Conservation (phyloP, 352 stramenopile species). For the Phytophthora europaea region DNA sequence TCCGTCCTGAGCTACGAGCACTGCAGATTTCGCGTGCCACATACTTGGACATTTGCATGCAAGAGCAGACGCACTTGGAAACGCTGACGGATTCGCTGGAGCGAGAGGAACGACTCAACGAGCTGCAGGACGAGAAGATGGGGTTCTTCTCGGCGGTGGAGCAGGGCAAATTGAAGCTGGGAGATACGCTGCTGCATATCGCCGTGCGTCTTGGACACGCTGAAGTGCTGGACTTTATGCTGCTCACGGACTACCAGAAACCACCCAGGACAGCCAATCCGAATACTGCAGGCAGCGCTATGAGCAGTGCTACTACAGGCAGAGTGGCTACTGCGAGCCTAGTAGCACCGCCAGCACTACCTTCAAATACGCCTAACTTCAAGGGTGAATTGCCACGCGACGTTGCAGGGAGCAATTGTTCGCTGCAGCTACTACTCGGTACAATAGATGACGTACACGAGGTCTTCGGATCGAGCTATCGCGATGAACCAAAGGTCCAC, state of each 20-base stretch:
- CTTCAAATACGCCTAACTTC: constrained; percentile 71
- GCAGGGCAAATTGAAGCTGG: constrained; percentile 62
- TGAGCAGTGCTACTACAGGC: constrained; percentile 2
- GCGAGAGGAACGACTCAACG: constrained; percentile 52
- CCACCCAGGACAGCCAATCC: constrained; percentile 15
- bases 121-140: constrained; percentile 81
- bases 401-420: constrained; percentile 42
- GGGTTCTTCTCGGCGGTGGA: constrained; percentile 78
- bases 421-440: constrained; percentile 60
- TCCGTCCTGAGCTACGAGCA: constrained; percentile 51
- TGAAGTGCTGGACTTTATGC: constrained; percentile 67
- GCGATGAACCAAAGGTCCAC: constrained; percentile 72
- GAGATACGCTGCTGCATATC: constrained; percentile 81
- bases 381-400: constrained; percentile 66
- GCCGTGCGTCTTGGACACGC: constrained; percentile 65
- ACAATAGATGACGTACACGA: constrained; percentile 71
- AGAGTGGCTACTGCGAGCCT: neutral
- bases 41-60: constrained; percentile 81
- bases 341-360: constrained; percentile 19
- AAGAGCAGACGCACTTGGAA: constrained; percentile 66
- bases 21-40: constrained; percentile 82
- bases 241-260: constrained; percentile 61
- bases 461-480: constrained; percentile 69
- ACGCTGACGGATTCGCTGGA: constrained; percentile 69
- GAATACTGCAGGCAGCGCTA: constrained; percentile 11